phyloP scores from a whole-genome alignment of 1,284 basidiomycete species.

The Rhodotorula mucilaginosa region DNA sequence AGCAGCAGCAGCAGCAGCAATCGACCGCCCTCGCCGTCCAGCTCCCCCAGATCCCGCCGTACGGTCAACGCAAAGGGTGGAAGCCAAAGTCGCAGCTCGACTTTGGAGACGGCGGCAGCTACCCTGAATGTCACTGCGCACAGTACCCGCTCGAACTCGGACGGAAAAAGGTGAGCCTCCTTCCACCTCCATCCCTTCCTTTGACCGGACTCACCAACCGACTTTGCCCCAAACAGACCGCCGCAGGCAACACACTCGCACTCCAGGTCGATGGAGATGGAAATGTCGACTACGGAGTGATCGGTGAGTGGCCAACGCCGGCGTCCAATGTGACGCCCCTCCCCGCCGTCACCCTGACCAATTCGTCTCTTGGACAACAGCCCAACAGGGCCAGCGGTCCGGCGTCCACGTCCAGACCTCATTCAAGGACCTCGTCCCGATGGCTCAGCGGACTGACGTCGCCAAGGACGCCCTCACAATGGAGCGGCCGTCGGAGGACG shows the following conservation, averaged over 20 bases:
- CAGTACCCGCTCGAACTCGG: slow-evolving; percentile 97
- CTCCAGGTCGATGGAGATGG: slow-evolving; percentile 95
- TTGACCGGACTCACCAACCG: not conserved
- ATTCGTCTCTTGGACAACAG: slow-evolving; percentile 46
- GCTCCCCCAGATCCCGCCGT: slow-evolving; percentile 61
- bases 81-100: slow-evolving; percentile 76
- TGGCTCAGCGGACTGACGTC: slow-evolving; percentile 83
- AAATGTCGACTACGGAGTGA: slow-evolving; percentile 82
- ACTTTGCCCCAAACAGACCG: slow-evolving; percentile 57
- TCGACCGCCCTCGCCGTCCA: slow-evolving; percentile 46
- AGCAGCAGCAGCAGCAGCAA: slow-evolving; percentile 6
- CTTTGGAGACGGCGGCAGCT: slow-evolving; percentile 90
- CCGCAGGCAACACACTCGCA: slow-evolving; percentile 87
- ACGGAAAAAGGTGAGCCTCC: slow-evolving; percentile 68
- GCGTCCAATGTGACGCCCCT: too few species aligned
- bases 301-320: slow-evolving; percentile 17
- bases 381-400: slow-evolving; percentile 83
- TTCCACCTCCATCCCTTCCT: not conserved
- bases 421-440: slow-evolving; percentile 94
- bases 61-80: slow-evolving; percentile 83
- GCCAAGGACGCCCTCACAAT: slow-evolving; percentile 67
- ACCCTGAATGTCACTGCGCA: slow-evolving; percentile 94
- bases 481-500: slow-evolving; percentile 88
- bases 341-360: too few species aligned
- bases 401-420: slow-evolving; percentile 88